phyloP scores from a whole-genome alignment of 176 grass and related monocot genomes.

The bread wheat (Triticum aestivum) region IWGSC_CS_RefSeq_v2.1 NC_057794.1:592207469-592207968 shows the following conservation, averaged over 20 bases:
- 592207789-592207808: neutral
- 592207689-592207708: constrained; percentile 82
- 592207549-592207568: neutral
- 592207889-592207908: neutral
- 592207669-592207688: constrained; percentile 80
- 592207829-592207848: neutral
- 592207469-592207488: neutral
- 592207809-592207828: constrained; percentile 13
- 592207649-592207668: constrained; percentile 24
- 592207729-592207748: constrained; percentile 87
- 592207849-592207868: neutral
- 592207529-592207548: neutral
- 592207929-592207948: neutral
- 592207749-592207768: constrained; percentile 91
- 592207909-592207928: neutral
- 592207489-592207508: neutral
- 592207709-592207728: constrained; percentile 78
- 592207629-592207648: neutral
- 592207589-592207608: neutral
- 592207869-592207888: neutral
- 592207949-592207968: neutral
- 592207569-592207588: neutral
- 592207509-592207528: neutral
- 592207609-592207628: neutral
- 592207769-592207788: constrained; percentile 93